Conservation (phyloP, 768 basidiomycete genomes). For the Exidia glandulosa region DNA sequence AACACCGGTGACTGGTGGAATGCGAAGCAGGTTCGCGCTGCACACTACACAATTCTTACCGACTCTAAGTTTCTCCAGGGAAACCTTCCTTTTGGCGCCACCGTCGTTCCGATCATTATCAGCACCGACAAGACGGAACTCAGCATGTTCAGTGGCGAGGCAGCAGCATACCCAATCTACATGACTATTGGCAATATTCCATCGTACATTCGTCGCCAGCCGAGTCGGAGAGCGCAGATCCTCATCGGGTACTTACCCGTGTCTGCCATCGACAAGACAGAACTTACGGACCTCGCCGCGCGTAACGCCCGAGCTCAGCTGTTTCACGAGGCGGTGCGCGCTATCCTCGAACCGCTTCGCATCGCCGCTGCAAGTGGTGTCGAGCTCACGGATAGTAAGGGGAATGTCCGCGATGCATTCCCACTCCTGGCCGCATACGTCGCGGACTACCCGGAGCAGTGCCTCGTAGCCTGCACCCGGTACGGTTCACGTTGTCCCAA, state of each 20-base stretch:
- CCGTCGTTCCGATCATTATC: not conserved
- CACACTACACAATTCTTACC: not conserved
- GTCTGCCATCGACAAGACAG: not conserved
- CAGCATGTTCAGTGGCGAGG: not conserved
- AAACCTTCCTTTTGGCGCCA: not conserved
- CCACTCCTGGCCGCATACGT: too few species aligned
- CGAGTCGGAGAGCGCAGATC: slow-evolving; percentile 13
- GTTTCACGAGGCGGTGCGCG: too few species aligned
- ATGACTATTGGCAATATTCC: slow-evolving; percentile 3
- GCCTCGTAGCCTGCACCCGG: too few species aligned
- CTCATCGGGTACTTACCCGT: slow-evolving; percentile 17
- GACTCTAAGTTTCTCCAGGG: not conserved
- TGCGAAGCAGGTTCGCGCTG: not conserved
- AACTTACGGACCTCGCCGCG: too few species aligned
- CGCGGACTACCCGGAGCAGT: too few species aligned
- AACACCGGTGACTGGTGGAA: not conserved
- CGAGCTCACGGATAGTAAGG: too few species aligned
- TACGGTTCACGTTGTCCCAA: too few species aligned
- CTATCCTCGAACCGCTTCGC: too few species aligned
- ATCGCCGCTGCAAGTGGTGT: too few species aligned
- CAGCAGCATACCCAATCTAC: not conserved
- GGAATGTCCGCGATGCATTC: too few species aligned
- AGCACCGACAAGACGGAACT: slow-evolving; percentile 2
- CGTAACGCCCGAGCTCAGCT: too few species aligned
- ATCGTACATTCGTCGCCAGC: not conserved